Percentiles rank a stretch among this genome's conserved stretches.
Evolutionary conservation across 192 early-diverging fungal species (phyloP).

Genomic region (Linderina pennispora): DNA sequence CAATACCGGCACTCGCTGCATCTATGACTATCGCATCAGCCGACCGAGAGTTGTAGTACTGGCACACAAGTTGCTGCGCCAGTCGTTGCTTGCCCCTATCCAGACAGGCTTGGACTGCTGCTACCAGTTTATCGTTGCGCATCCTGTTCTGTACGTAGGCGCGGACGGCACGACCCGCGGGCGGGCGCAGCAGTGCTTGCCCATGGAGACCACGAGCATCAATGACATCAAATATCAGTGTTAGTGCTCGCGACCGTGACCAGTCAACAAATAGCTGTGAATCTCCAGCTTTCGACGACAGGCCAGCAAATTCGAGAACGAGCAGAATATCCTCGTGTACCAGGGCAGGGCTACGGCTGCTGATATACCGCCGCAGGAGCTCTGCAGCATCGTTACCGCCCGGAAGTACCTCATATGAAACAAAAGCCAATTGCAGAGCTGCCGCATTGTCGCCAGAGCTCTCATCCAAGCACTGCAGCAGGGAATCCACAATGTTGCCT

Average conservation of each 20-base stretch:
- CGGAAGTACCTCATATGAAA: conserved; percentile 16
- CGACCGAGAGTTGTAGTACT: conserved; percentile 30
- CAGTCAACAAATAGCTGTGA: conserved; percentile 19
- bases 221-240: conserved; percentile 26
- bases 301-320: conserved; percentile 12
- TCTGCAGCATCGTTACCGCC: neutral
- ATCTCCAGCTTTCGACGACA: neutral
- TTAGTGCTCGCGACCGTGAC: conserved; percentile 17
- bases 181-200: conserved; percentile 24
- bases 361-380: conserved; percentile 2
- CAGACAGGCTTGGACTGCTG: conserved; percentile 24
- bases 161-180: conserved; percentile 13
- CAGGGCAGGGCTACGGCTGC: conserved; percentile 4
- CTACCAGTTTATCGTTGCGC: conserved; percentile 19
- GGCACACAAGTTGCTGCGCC: conserved; percentile 25
- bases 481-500: neutral
- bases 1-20: conserved; percentile 17
- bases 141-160: conserved; percentile 43
- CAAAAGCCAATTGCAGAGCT: conserved; percentile 16
- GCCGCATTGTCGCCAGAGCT: neutral
- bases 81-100: conserved; percentile 24
- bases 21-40: conserved; percentile 19
- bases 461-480: conserved; percentile 2
- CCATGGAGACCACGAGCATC: conserved; percentile 17
- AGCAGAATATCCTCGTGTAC: conserved; percentile 14